phyloP scores from a whole-genome alignment of 75 land plant genomes.

The Selaginella tamariscina region DNA sequence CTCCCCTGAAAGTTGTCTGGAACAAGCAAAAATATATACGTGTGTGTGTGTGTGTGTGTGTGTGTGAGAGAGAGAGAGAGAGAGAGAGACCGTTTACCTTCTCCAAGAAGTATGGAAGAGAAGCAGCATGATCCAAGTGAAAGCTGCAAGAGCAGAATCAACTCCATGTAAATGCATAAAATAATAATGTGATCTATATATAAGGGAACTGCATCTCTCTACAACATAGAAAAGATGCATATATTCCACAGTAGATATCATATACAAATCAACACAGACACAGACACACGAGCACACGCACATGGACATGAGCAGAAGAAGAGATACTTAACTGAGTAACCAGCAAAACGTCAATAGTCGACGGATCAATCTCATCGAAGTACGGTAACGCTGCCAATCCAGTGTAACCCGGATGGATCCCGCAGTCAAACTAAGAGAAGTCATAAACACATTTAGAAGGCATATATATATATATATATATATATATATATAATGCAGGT shows the following conservation, averaged over 20 bases:
- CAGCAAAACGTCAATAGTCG: constrained; percentile 85
- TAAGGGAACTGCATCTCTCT: too few relatives aligned
- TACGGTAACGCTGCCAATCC: constrained; percentile 97
- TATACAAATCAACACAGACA: too few relatives aligned
- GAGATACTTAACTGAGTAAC: constrained; percentile 73
- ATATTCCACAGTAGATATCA: too few relatives aligned
- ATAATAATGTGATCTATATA: too few relatives aligned
- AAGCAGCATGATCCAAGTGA: constrained; percentile 97
- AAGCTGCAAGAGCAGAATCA: constrained; percentile 52
- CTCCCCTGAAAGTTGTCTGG: constrained; percentile 94
- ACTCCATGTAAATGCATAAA: too few relatives aligned
- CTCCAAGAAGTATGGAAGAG: constrained; percentile 93
- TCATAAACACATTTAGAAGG: not conserved
- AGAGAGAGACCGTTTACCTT: constrained; percentile 43
- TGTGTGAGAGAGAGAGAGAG: not conserved
- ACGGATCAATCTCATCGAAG: constrained; percentile 97
- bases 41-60: too few relatives aligned
- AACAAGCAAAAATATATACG: not conserved
- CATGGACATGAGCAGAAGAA: not conserved
- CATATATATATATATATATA: not conserved
- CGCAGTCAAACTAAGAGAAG: constrained; percentile 85
- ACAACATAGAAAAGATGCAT: too few relatives aligned
- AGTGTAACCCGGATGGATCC: constrained; percentile 92
- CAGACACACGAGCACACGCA: not conserved
- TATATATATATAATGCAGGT: too few relatives aligned